Conservation (phyloP, 345 rosid species). For the Cardamine occulta region DNA sequence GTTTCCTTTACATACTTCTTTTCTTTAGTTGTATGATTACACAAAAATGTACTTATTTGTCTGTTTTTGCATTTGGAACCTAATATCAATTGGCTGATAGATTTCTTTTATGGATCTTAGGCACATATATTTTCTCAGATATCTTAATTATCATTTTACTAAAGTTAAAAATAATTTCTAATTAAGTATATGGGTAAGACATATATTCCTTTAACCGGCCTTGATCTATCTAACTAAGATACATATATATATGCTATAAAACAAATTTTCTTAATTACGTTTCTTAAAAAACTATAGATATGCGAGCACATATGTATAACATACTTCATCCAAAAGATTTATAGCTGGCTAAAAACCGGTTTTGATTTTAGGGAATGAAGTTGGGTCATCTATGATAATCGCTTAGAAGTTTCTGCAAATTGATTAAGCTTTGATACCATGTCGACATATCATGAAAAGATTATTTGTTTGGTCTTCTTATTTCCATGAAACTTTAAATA, state of each 20-base stretch:
- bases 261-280: neutral
- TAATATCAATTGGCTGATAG: constrained; percentile 4
- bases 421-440: neutral
- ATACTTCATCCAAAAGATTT: neutral
- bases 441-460: neutral
- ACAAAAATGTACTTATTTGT: constrained; percentile 3
- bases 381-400: neutral
- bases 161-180: neutral
- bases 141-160: constrained; percentile 1
- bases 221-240: neutral
- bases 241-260: neutral
- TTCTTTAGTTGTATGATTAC: neutral
- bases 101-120: neutral
- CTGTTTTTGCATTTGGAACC: constrained; percentile 5
- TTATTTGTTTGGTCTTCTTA: neutral
- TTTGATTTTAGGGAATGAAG: neutral
- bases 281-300: neutral
- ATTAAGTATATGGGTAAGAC: neutral
- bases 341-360: neutral
- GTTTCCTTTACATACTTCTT: constrained; percentile 14
- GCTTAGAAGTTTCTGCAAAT: neutral
- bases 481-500: neutral
- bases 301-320: neutral
- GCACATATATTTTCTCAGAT: neutral
- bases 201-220: neutral